Evolutionary conservation across 306 rosid species (phyloP), one percentile per base, ranked within the genome.

Genomic region (Betula pendula): DNA sequence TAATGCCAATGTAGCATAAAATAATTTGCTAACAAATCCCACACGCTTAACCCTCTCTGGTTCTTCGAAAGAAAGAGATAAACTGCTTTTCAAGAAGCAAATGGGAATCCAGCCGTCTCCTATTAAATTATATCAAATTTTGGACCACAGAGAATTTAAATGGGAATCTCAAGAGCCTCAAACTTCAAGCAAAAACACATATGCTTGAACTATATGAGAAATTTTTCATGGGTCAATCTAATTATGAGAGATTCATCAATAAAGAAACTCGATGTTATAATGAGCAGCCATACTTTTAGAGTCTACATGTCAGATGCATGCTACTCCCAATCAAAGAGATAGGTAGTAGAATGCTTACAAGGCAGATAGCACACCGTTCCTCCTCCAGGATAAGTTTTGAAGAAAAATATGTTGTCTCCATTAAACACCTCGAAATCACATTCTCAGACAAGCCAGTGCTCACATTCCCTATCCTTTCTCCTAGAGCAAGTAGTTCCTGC

Each of bases 401-500:
- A 14, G 97, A 87, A 77, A 94, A 90, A 70, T 86, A 88, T 70
- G 88, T 84, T 48, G 91, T 87, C 83, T 89, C 96, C 6, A 86
- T 90, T 78, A 93, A 74, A 82, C 94, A 89, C 85, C 89, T 87
- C 5, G 84, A 75, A 66, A 90, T 24, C 80, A 76, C 52, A 74
- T 89, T 90, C 77, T 88, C 96, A 1, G 96, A 82, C 75, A 93
- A 75, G 59, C 97, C 97, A 1, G 97, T 93, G 87, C 80, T 90
- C 56, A 93, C 96, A 60, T 81, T 84, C 73, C 96, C 96, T 58
- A 93, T 93, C 80, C 91, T 85, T 85, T 93, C 97, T 8, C 96
- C 96, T 49, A 92, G 89, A 22, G 92, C 94, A 55, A 92, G 91
- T 25, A 92, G 87, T 70, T 92, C 97, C 96, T 92, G 88, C 63